Evolutionary conservation across 176 grass and related monocot genomes (phyloP).

Genomic region (Luzula sylvatica): DNA sequence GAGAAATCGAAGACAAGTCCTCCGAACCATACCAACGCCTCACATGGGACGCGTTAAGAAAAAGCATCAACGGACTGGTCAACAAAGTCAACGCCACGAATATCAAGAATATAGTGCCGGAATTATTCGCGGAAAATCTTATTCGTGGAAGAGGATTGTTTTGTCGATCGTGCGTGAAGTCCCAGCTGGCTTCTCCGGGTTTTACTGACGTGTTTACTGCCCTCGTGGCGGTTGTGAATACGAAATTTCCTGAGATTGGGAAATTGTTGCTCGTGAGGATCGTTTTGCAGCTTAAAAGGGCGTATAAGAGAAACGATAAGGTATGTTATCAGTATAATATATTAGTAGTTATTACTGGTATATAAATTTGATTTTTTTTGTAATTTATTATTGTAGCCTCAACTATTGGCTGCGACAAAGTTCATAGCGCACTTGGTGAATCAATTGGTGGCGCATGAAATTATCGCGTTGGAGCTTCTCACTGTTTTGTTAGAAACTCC

Average conservation of each 20-base stretch:
- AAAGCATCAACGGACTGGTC: constrained; percentile 88
- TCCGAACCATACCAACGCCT: neutral
- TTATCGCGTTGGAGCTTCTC: constrained; percentile 82
- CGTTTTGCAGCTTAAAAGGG: constrained; percentile 85
- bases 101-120: constrained; percentile 55
- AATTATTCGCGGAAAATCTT: constrained; percentile 81
- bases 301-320: constrained; percentile 92
- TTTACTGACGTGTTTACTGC: constrained; percentile 84
- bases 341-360: too few species aligned
- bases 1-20: neutral
- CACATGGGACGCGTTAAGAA: constrained; percentile 80
- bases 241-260: constrained; percentile 77
- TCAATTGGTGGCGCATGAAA: constrained; percentile 65
- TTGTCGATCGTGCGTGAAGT: constrained; percentile 91
- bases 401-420: constrained; percentile 89
- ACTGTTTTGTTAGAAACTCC: constrained; percentile 29
- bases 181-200: constrained; percentile 86
- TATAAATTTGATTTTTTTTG: constrained; percentile 7
- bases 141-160: constrained; percentile 76
- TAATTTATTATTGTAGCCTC: constrained; percentile 41
- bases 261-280: constrained; percentile 58
- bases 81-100: constrained; percentile 96
- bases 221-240: constrained; percentile 81
- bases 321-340: too few species aligned
- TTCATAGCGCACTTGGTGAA: constrained; percentile 99